Evolutionary conservation across 2,329 filamentous ascomycete genomes (phyloP), one percentile per base, ranked within the genome.

Genomic region (Penicillium sp.): DNA sequence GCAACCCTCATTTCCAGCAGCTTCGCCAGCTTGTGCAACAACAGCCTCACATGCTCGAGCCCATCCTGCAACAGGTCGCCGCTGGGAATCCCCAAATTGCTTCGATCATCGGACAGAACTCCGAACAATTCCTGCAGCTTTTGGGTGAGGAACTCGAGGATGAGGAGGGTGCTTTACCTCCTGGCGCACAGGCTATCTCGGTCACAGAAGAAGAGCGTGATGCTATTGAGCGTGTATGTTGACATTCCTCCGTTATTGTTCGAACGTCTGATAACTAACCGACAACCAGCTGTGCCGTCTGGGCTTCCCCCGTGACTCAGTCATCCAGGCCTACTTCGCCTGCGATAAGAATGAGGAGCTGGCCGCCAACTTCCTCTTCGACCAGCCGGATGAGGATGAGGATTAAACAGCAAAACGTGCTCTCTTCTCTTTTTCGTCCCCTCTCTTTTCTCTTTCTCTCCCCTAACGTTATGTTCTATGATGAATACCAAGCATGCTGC

Each of bases 301-400:
- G 41, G 94, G 94, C 34, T 99, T 99, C 72, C 86, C 93, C 66
- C 87, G 92, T 56, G 91, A 97, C 65, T 85, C 91, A 65, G 94
- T 94, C 47, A 96, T 97, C 63, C 93, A 99, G 77, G 94, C 94
- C 26, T 99, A 97, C 78, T 99, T 99, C 72, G 94, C 94, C 32
- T 99, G 94, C 75, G 94, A 99, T 76, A 99, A 97, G 84, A 97
- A 99, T 74, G 94, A 99, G 77, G 94, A 99, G 76, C 82, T 99
- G 47, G 94, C 94, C 0, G 94, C 94, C 61, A 99, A 99, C 77
- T 97, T 97, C 76, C 81, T 99, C 56, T 99, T 99, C 70, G 94
- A 99, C 67, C 91, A 97, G 77, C 92, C 92, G 9, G 91, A 96
- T 58, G 92, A 97, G 44, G 87, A 90, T 34, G 72, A 77, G 46